Evolutionary conservation across 2,329 filamentous ascomycete species (phyloP).

Genomic region (Phyllosticta ampelicida): DNA sequence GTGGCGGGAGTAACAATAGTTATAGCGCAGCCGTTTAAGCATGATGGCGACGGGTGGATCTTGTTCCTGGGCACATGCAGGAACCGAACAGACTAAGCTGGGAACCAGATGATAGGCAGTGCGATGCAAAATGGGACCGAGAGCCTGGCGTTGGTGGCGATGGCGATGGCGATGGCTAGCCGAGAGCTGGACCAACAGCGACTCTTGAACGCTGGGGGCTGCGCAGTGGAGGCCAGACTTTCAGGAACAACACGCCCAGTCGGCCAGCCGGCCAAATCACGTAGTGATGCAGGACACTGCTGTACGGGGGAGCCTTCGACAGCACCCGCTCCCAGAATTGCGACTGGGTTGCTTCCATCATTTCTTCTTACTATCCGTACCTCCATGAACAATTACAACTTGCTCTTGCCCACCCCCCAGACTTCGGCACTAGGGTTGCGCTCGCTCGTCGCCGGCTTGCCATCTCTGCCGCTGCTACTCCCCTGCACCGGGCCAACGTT

Average conservation of each 20-base stretch:
- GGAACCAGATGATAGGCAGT: too few relatives aligned
- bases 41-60: background rate
- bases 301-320: background rate
- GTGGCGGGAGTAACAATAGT: background rate
- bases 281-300: background rate
- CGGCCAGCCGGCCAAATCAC: background rate
- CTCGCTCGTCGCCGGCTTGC: conserved; percentile 12
- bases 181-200: background rate
- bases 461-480: background rate
- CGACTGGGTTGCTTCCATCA: background rate
- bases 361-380: background rate
- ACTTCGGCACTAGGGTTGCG: conserved; percentile 32
- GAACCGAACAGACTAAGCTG: background rate
- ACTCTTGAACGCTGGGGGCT: background rate
- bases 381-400: conserved; percentile 19
- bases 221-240: background rate
- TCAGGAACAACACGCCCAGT: background rate
- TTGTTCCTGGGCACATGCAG: background rate
- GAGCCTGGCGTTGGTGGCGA: background rate
- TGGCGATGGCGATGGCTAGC: background rate
- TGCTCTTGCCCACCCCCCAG: conserved; percentile 34
- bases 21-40: background rate
- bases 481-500: conserved; percentile 10
- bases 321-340: background rate
- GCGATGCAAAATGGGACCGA: background rate